Percentiles rank a stretch among this genome's conserved stretches.
Evolutionary conservation across 345 rosid genomes (phyloP).

Genomic region (Eucalyptus regnans): DNA sequence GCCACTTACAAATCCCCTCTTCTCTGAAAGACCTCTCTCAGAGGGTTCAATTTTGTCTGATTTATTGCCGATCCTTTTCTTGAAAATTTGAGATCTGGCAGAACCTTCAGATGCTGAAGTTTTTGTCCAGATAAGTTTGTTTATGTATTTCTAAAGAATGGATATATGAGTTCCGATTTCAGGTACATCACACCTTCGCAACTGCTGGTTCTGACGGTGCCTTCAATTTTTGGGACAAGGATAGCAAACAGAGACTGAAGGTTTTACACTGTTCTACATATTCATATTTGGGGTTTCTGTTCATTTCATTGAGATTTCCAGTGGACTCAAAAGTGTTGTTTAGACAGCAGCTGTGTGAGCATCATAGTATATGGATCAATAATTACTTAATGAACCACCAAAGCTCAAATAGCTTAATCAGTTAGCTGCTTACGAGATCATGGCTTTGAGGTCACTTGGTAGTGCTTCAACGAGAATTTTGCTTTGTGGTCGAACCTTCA

Average conservation of each 20-base stretch:
- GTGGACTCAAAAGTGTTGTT: not conserved
- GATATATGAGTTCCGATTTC: not conserved
- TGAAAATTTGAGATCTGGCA: not conserved
- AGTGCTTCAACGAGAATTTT: not conserved
- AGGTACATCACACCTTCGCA: constrained; percentile 94
- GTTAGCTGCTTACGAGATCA: not conserved
- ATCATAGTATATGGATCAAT: not conserved
- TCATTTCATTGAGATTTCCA: not conserved
- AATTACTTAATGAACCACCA: not conserved
- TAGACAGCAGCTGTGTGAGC: not conserved
- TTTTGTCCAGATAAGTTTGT: not conserved
- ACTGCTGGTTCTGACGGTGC: constrained; percentile 99
- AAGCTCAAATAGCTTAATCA: not conserved
- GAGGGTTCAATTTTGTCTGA: not conserved
- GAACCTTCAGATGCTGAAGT: not conserved
- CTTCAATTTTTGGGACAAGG: constrained; percentile 99
- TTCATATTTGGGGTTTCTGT: not conserved
- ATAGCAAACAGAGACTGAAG: constrained; percentile 97
- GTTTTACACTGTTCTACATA: constrained; percentile 10
- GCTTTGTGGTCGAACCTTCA: not conserved
- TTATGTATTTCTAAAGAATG: not conserved
- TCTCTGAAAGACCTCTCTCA: not conserved
- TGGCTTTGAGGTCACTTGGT: not conserved
- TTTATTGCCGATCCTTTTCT: not conserved
- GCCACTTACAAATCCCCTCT: not conserved